Conservation (phyloP, 371 early-diverging fungal species). For the Synchytrium microbalum region DNA sequence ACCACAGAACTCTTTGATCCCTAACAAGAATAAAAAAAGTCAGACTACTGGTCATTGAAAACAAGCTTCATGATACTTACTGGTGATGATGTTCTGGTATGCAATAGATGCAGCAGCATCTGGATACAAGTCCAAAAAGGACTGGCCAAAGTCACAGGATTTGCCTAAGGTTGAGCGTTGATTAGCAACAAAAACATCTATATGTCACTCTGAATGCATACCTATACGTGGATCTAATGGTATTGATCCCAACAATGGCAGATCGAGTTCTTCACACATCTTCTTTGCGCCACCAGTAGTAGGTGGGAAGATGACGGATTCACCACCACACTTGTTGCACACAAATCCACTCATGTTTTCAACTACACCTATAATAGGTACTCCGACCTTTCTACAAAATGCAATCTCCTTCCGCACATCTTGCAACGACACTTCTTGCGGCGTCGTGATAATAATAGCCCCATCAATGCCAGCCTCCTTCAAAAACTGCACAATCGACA, state of each 20-base stretch:
- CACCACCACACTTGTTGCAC: constrained; percentile 50
- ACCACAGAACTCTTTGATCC: too few relatives aligned
- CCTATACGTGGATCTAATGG: constrained; percentile 90
- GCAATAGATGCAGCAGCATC: constrained; percentile 80
- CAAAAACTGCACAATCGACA: constrained; percentile 39
- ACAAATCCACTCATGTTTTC: constrained; percentile 62
- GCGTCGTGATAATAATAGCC: constrained; percentile 59
- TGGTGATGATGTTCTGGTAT: constrained; percentile 55
- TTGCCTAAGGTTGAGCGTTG: constrained; percentile 24
- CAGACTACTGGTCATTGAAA: too few relatives aligned
- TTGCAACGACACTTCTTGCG: constrained; percentile 48
- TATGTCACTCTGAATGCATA: constrained; percentile 4
- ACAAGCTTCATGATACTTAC: too few relatives aligned
- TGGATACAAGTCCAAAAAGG: constrained; percentile 78
- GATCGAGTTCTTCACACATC: constrained; percentile 67
- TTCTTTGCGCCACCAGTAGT: constrained; percentile 84
- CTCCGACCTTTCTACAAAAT: constrained; percentile 42
- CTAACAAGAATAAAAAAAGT: too few relatives aligned
- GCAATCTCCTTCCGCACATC: constrained; percentile 48
- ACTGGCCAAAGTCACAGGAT: constrained; percentile 78
- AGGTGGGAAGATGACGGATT: constrained; percentile 80
- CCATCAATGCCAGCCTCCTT: constrained; percentile 30
- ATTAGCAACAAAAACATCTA: background rate
- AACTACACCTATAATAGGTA: constrained; percentile 52
- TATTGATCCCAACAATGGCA: constrained; percentile 75